Conservation (phyloP, 345 rosid species). For the Boechera stricta region DNA sequence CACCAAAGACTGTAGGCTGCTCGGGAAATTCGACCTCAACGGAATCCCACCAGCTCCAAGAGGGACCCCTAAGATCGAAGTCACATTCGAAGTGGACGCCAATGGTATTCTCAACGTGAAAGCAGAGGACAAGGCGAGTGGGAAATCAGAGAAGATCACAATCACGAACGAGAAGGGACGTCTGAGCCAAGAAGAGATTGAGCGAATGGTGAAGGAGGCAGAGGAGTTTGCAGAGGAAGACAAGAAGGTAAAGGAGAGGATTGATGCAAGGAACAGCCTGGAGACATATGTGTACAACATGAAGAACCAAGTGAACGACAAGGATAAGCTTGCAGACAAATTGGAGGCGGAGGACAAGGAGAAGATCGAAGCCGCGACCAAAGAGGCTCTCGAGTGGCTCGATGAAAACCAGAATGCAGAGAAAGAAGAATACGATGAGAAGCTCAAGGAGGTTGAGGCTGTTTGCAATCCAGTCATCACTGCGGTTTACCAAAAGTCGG, state of each 20-base stretch:
- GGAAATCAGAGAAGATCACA: slow-evolving; percentile 91
- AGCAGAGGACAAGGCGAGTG: slow-evolving; percentile 93
- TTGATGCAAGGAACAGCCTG: slow-evolving; percentile 86
- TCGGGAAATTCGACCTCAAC: slow-evolving; percentile 81
- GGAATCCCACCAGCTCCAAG: slow-evolving; percentile 97
- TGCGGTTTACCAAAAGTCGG: slow-evolving; percentile 82
- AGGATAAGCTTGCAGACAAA: slow-evolving; percentile 96
- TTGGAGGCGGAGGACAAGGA: slow-evolving; percentile 92
- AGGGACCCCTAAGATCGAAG: slow-evolving; percentile 98
- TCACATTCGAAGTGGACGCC: slow-evolving; percentile 94
- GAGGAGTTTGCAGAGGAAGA: slow-evolving; percentile 98
- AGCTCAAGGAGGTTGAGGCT: slow-evolving; percentile 94
- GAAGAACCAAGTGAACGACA: slow-evolving; percentile 93
- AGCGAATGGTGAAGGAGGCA: slow-evolving; percentile 90
- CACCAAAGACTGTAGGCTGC: slow-evolving; percentile 87
- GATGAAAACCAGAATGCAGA: slow-evolving; percentile 91
- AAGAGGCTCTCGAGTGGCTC: slow-evolving; percentile 94
- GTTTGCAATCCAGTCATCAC: slow-evolving; percentile 92
- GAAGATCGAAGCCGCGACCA: slow-evolving; percentile 75
- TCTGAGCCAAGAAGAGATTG: slow-evolving; percentile 94
- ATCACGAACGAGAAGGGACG: slow-evolving; percentile 97
- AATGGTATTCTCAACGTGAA: slow-evolving; percentile 90
- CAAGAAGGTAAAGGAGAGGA: slow-evolving; percentile 90
- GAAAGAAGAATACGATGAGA: slow-evolving; percentile 93
- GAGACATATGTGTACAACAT: slow-evolving; percentile 94